Conservation (phyloP, 2,329 filamentous ascomycete species). For the Ophiosphaerella herpotricha region DNA sequence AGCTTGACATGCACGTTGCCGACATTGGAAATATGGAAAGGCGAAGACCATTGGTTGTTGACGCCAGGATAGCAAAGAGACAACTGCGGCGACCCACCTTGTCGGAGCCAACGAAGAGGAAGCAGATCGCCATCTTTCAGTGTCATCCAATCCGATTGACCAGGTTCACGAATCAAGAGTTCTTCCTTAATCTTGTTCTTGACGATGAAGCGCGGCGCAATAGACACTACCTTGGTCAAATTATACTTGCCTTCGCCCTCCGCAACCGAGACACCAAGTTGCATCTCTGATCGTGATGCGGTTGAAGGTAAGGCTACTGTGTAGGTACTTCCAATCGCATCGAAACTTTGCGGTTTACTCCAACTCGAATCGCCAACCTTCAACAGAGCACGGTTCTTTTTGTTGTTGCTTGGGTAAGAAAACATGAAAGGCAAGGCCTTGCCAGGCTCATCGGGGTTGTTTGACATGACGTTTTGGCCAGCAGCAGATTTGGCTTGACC, state of each 20-base stretch:
- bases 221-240: constrained; percentile 90
- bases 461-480: constrained; percentile 71
- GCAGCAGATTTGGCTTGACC: constrained; percentile 81
- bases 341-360: constrained; percentile 98
- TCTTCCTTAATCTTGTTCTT: constrained; percentile 92
- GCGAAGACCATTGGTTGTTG: constrained; percentile 96
- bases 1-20: constrained; percentile 93
- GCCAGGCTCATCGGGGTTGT: constrained; percentile 62
- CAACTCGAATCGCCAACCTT: constrained; percentile 89
- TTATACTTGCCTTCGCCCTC: constrained; percentile 98
- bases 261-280: constrained; percentile 84
- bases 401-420: constrained; percentile 85
- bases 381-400: constrained; percentile 85
- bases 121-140: constrained; percentile 78
- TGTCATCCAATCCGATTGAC: constrained; percentile 82
- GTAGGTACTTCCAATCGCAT: constrained; percentile 91
- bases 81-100: constrained; percentile 81
- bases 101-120: constrained; percentile 87
- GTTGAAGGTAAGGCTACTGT: constrained; percentile 82
- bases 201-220: constrained; percentile 89
- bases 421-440: constrained; percentile 94
- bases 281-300: constrained; percentile 77
- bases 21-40: constrained; percentile 95
- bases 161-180: constrained; percentile 87
- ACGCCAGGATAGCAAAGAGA: constrained; percentile 91